Percentiles rank a stretch among this genome's conserved stretches.
phyloP scores from a whole-genome alignment of 371 early-diverging fungal species.

The Hamiltosporidium tvaerminnensis region DNA sequence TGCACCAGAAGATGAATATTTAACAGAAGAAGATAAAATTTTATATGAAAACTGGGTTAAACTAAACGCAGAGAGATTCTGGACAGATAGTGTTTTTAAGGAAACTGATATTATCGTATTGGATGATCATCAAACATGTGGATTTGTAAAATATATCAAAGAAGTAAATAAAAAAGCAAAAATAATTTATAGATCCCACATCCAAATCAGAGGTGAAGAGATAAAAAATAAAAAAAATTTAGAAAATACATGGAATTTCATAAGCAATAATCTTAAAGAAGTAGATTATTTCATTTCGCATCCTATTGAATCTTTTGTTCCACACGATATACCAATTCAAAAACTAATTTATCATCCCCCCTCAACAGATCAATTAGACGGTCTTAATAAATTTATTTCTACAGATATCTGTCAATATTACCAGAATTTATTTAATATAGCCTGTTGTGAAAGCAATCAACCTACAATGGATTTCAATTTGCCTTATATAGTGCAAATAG shows the following conservation, averaged over 20 bases:
- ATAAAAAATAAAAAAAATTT: conserved; percentile 51
- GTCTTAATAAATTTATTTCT: conserved; percentile 58
- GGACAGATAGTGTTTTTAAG: conserved; percentile 60
- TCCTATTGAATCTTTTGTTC: conserved; percentile 61
- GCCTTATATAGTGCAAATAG: conserved; percentile 67
- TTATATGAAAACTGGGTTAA: conserved; percentile 60
- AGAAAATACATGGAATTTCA: conserved; percentile 54
- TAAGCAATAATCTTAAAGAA: conserved; percentile 60
- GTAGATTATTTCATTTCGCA: conserved; percentile 64
- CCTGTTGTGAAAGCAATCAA: conserved; percentile 59
- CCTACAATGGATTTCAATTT: conserved; percentile 56
- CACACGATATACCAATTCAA: conserved; percentile 57
- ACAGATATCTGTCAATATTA: conserved; percentile 55
- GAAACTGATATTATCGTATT: conserved; percentile 63
- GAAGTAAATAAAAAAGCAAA: conserved; percentile 57
- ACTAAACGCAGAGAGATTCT: conserved; percentile 61
- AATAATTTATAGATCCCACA: conserved; percentile 67
- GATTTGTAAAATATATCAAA: conserved; percentile 62
- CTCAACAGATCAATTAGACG: conserved; percentile 57
- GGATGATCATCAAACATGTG: conserved; percentile 68
- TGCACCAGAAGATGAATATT: conserved; percentile 55
- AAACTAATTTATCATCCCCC: conserved; percentile 61
- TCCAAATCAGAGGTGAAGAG: conserved; percentile 60
- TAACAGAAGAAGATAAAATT: conserved; percentile 59
- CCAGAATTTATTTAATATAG: conserved; percentile 60